phyloP scores from a whole-genome alignment of 1,284 basidiomycete genomes.

The Porogramme epimiltina region DNA sequence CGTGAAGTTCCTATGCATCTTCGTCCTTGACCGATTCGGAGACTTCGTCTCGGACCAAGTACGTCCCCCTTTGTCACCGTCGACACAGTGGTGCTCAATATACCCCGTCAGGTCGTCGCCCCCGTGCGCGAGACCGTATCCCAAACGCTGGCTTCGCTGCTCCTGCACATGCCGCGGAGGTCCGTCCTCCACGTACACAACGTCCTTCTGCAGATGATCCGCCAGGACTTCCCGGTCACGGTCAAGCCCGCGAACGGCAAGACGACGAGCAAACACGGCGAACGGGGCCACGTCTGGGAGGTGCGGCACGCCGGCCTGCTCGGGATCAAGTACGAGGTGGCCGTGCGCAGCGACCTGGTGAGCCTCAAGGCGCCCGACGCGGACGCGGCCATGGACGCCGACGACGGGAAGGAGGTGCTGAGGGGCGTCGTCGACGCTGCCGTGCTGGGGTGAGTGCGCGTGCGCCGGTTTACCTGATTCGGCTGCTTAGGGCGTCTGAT shows the following conservation, averaged over 20 bases:
- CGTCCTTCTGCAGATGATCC: slow-evolving; percentile 91
- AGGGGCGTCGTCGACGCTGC: slow-evolving; percentile 86
- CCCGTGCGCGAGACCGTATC: slow-evolving; percentile 97
- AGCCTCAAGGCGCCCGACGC: slow-evolving; percentile 34
- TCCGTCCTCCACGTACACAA: slow-evolving; percentile 82
- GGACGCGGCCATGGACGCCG: slow-evolving; percentile 16
- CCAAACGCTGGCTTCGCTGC: slow-evolving; percentile 89
- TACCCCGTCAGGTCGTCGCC: slow-evolving; percentile 77
- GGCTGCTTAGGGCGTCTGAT: not conserved
- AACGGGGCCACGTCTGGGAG: slow-evolving; percentile 88
- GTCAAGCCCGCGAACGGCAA: slow-evolving; percentile 40
- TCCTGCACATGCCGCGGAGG: slow-evolving; percentile 82
- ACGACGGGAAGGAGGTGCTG: slow-evolving; percentile 56
- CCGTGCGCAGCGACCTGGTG: slow-evolving; percentile 86
- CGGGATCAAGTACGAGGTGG: slow-evolving; percentile 97
- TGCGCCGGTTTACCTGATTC: not conserved
- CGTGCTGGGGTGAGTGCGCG: slow-evolving; percentile 73
- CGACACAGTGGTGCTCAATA: not conserved
- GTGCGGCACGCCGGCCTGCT: slow-evolving; percentile 95
- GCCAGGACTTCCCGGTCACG: slow-evolving; percentile 71
- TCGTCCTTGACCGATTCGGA: slow-evolving; percentile 96
- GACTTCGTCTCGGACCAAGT: slow-evolving; percentile 97
- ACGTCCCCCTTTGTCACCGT: not conserved
- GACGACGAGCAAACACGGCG: slow-evolving; percentile 27
- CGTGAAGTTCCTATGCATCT: slow-evolving; percentile 85